Percentiles rank a stretch among this genome's conserved stretches.
phyloP scores from a whole-genome alignment of 495 filamentous ascomycete genomes.

The Tuber borchii region DNA sequence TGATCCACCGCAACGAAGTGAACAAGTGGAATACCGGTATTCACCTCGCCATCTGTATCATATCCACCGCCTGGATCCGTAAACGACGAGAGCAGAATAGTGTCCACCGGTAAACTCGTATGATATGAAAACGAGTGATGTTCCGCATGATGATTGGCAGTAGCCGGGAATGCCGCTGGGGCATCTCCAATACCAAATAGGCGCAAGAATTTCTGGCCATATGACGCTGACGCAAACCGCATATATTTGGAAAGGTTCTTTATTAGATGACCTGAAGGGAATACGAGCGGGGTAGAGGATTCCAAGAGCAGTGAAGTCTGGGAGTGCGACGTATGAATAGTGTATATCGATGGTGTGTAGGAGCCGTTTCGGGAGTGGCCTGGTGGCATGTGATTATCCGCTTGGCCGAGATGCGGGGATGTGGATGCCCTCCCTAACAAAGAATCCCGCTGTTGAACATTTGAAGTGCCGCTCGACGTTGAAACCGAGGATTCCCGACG shows the following conservation, averaged over 20 bases:
- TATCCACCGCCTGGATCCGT: conserved; percentile 68
- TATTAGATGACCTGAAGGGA: conserved; percentile 60
- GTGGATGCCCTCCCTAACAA: conserved; percentile 13
- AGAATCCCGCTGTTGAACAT: conserved; percentile 14
- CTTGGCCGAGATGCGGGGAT: conserved; percentile 17
- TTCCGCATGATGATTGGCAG: conserved; percentile 52
- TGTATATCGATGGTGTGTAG: conserved; percentile 61
- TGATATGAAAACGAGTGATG: conserved; percentile 67
- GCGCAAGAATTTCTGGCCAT: conserved; percentile 63
- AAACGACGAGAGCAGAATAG: conserved; percentile 69
- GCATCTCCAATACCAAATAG: conserved; percentile 60
- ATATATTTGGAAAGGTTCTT: conserved; percentile 68
- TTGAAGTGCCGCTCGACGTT: conserved; percentile 18
- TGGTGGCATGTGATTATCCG: conserved; percentile 16
- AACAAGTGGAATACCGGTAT: conserved; percentile 68
- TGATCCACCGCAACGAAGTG: conserved; percentile 75
- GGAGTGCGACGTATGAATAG: conserved; percentile 58
- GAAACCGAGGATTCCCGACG: conserved; percentile 34
- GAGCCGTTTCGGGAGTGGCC: conserved; percentile 44
- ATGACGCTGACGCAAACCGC: conserved; percentile 70
- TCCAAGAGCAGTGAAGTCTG: conserved; percentile 59
- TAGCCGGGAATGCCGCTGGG: conserved; percentile 43
- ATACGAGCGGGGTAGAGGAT: conserved; percentile 56
- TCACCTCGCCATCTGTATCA: conserved; percentile 62
- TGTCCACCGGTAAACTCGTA: conserved; percentile 58